phyloP scores from a whole-genome alignment of 2,329 filamentous ascomycete species.

The Sporothrix inflata region DNA sequence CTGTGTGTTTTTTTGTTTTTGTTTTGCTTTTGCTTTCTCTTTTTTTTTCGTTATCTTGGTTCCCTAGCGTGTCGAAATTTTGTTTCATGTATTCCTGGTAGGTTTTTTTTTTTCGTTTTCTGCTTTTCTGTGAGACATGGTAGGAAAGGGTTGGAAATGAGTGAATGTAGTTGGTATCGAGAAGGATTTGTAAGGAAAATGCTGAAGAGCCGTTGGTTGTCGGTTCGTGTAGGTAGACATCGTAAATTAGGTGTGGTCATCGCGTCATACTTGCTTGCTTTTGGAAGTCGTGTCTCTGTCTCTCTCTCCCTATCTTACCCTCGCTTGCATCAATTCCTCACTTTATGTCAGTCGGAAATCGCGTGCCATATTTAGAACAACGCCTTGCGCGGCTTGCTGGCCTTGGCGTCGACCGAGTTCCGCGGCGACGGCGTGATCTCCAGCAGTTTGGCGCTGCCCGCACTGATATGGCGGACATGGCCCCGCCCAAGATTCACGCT shows the following conservation, averaged over 20 bases:
- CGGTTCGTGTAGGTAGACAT: neutral
- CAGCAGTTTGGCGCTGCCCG: constrained; percentile 75
- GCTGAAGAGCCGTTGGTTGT: constrained; percentile 31
- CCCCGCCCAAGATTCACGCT: constrained; percentile 69
- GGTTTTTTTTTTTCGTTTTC: neutral
- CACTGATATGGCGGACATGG: constrained; percentile 73
- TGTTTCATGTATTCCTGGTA: neutral
- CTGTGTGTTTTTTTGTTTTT: neutral
- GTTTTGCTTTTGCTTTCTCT: neutral
- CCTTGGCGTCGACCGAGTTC: constrained; percentile 55
- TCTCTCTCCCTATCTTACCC: neutral
- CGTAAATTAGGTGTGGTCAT: neutral
- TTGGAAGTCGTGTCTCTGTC: constrained; percentile 33
- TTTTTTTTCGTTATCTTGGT: neutral
- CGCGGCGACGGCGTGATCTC: constrained; percentile 65
- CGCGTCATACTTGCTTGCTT: constrained; percentile 13
- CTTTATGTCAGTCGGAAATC: neutral
- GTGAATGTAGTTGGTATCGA: constrained; percentile 39
- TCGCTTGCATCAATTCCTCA: neutral
- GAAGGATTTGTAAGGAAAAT: constrained; percentile 25
- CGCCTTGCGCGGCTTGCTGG: neutral
- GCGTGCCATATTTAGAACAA: constrained; percentile 13
- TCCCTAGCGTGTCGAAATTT: neutral
- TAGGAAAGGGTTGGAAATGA: constrained; percentile 36
- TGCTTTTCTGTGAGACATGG: constrained; percentile 13